A percentile compares a stretch with the other conserved stretches of the same genome.
These are phyloP conservation scores for Neurospora sp. DNA, from an alignment of 495 filamentous ascomycete genomes.

Conservation along the genomic window DNA sequence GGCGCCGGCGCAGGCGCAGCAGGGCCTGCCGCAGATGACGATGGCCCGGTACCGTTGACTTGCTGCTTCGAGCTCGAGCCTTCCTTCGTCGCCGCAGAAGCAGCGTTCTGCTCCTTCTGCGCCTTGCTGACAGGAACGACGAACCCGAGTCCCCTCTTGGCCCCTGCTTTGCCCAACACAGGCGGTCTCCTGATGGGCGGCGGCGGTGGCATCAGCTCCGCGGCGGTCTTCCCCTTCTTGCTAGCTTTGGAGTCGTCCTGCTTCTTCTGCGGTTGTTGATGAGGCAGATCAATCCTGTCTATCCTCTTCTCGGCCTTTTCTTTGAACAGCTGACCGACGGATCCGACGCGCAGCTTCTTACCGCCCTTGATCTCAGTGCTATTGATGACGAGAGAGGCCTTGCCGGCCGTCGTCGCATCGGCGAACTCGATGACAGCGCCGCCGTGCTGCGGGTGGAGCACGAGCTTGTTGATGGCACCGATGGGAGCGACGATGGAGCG, in stretches of 20 bases:
- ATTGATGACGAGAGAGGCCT: conserved; percentile 64
- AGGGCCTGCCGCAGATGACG: neutral
- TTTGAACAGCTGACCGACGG: conserved; percentile 54
- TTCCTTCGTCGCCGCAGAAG: conserved; percentile 3
- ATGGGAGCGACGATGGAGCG: conserved; percentile 54
- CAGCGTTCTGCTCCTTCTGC: conserved; percentile 25
- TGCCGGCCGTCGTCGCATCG: conserved; percentile 59
- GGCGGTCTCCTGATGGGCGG: conserved; percentile 52
- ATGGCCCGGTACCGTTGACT: neutral
- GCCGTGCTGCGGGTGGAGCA: conserved; percentile 64
- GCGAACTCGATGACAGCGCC: conserved; percentile 83
- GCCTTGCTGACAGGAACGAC: conserved; percentile 17
- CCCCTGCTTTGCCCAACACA: conserved; percentile 40
- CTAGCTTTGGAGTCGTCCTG: conserved; percentile 13
- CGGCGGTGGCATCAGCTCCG: conserved; percentile 39
- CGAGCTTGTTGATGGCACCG: conserved; percentile 52
- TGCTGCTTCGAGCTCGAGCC: neutral
- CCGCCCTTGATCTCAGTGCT: conserved; percentile 57
- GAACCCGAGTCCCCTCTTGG: conserved; percentile 46
- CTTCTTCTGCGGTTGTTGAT: conserved; percentile 24
- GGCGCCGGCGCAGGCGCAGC: no score
- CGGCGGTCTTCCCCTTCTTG: conserved; percentile 24
- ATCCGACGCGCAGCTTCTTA: conserved; percentile 57
- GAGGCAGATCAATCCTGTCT: conserved; percentile 32
- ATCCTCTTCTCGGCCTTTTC: conserved; percentile 44